Conservation (phyloP, 768 basidiomycete species). For the Lactifluus echinatus region DNA sequence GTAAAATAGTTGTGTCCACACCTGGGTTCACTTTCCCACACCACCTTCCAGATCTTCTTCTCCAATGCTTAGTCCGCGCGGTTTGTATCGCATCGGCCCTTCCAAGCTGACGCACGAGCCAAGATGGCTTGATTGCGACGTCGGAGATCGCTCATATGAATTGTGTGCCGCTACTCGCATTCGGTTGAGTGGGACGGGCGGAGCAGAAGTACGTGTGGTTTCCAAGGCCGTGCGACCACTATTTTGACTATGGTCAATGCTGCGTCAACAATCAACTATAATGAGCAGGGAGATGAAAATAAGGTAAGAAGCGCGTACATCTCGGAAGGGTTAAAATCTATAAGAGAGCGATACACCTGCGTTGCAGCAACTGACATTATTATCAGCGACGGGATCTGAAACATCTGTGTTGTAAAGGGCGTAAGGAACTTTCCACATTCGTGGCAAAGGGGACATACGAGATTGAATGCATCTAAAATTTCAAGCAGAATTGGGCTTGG, state of each 20-base stretch:
- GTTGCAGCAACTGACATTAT: constrained; percentile 5
- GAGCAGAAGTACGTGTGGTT: background rate
- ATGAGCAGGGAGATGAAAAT: background rate
- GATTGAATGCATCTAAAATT: background rate
- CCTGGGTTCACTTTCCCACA: background rate
- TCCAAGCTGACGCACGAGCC: background rate
- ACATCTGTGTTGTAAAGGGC: background rate
- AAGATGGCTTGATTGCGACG: background rate
- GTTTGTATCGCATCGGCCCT: background rate
- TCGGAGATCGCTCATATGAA: background rate
- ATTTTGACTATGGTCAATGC: background rate
- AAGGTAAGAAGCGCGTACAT: background rate
- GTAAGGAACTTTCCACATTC: background rate
- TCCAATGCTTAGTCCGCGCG: background rate
- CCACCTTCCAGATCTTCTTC: background rate
- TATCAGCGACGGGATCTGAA: background rate
- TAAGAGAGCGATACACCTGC: background rate
- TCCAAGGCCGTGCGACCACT: background rate
- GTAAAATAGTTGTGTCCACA: background rate
- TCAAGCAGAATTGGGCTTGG: background rate
- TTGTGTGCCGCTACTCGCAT: constrained; percentile 3
- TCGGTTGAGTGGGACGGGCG: background rate
- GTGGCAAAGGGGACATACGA: background rate
- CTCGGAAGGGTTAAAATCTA: background rate
- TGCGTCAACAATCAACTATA: background rate